Evolutionary conservation across 805 yeast species (phyloP).

Genomic region (Ogataea nonfermentans): DNA sequence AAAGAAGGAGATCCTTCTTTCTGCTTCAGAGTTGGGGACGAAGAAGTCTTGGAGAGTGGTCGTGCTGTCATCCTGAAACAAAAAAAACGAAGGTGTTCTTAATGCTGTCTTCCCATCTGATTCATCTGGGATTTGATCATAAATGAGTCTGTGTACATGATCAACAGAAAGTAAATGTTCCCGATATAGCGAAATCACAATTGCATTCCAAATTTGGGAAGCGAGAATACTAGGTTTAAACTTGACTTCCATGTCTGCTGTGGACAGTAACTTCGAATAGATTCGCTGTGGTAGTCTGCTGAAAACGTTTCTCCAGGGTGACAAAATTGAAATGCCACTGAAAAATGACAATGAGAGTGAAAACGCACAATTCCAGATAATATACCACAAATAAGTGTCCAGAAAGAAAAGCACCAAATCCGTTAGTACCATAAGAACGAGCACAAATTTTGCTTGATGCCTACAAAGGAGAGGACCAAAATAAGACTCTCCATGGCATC

Average conservation of each 20-base stretch:
- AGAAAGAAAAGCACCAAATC: constrained; percentile 51
- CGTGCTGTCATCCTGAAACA: constrained; percentile 47
- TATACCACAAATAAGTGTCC: constrained; percentile 59
- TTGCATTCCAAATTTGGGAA: constrained; percentile 55
- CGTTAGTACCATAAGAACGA: constrained; percentile 41
- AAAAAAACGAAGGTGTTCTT: constrained; percentile 45
- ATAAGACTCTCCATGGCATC: constrained; percentile 43
- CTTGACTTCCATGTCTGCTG: constrained; percentile 44
- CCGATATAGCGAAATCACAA: constrained; percentile 51
- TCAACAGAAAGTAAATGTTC: constrained; percentile 53
- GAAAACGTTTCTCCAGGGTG: constrained; percentile 59
- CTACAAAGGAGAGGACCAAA: constrained; percentile 43
- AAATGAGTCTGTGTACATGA: constrained; percentile 38
- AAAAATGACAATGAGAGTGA: constrained; percentile 49
- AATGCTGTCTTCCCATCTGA: constrained; percentile 37
- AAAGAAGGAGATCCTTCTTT: constrained; percentile 50
- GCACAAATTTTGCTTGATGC: constrained; percentile 41
- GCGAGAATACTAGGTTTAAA: constrained; percentile 40
- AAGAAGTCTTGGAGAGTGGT: constrained; percentile 40
- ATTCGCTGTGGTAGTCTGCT: constrained; percentile 51
- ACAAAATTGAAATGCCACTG: constrained; percentile 52
- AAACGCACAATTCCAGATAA: constrained; percentile 52
- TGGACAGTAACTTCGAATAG: constrained; percentile 45
- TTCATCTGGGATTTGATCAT: constrained; percentile 50
- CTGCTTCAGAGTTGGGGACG: constrained; percentile 47